Conservation (phyloP, 2,329 filamentous ascomycete genomes). For the Penicillium italicum region DNA sequence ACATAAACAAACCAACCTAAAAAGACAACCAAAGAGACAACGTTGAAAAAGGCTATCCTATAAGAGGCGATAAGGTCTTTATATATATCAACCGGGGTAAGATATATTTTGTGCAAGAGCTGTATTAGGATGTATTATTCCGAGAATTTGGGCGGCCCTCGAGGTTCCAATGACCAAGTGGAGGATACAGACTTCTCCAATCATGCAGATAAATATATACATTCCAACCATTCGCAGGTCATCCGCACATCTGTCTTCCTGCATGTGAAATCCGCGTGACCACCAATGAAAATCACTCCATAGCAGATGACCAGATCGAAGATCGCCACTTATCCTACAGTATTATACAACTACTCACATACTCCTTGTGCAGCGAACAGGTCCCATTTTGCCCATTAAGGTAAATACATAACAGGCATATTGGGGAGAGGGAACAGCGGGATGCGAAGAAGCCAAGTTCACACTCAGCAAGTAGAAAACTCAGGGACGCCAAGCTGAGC, state of each 20-base stretch:
- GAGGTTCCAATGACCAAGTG: not conserved
- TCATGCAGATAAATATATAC: not conserved
- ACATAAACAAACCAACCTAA: too few species aligned
- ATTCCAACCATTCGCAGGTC: not conserved
- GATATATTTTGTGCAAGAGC: not conserved
- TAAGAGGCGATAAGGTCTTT: not conserved
- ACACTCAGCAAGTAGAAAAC: slow-evolving; percentile 6
- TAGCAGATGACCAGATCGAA: not conserved
- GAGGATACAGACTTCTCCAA: not conserved
- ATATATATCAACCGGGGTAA: not conserved
- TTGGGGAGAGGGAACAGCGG: slow-evolving; percentile 7
- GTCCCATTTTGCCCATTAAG: slow-evolving; percentile 31
- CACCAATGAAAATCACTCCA: not conserved
- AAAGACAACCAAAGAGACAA: not conserved
- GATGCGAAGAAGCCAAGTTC: slow-evolving; percentile 9
- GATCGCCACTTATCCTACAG: not conserved
- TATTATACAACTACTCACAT: not conserved
- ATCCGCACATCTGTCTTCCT: not conserved
- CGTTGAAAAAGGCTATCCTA: too few species aligned
- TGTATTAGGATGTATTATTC: not conserved
- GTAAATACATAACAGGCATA: slow-evolving; percentile 31
- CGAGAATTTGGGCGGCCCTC: not conserved
- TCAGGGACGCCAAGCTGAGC: slow-evolving; percentile 1
- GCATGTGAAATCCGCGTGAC: not conserved
- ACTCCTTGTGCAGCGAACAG: slow-evolving; percentile 17